A percentile compares a stretch with the other conserved stretches of the same genome.
Conservation (phyloP, 1,284 basidiomycete genomes). For the Ganoderma multipileum region DNA sequence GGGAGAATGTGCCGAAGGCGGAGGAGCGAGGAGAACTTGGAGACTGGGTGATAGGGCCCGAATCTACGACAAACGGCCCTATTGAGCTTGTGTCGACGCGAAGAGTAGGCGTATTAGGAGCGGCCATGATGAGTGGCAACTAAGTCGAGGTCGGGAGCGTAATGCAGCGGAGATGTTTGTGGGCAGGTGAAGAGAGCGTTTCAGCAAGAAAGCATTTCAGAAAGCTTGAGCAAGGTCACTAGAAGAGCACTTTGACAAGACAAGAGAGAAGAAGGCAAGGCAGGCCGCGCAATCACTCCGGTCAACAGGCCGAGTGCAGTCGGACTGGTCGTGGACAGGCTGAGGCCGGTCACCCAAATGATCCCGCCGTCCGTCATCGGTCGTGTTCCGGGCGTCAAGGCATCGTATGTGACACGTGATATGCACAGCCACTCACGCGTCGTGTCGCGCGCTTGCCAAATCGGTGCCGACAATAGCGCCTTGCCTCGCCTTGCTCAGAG, state of each 20-base stretch:
- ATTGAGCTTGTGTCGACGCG: conserved; percentile 37
- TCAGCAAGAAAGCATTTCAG: conserved; percentile 4
- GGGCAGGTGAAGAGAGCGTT: background rate
- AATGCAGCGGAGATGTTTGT: background rate
- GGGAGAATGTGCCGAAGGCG: conserved; percentile 17
- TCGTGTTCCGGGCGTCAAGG: no score
- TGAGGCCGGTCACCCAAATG: no score
- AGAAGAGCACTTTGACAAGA: background rate
- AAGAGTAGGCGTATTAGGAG: conserved; percentile 31
- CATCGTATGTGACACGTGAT: background rate
- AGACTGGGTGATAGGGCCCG: conserved; percentile 2
- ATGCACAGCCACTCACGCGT: conserved; percentile 4
- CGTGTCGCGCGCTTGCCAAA: background rate
- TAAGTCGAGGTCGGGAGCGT: background rate
- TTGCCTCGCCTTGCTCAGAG: background rate
- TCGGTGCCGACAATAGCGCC: background rate
- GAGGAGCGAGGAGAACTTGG: conserved; percentile 23
- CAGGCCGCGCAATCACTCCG: background rate
- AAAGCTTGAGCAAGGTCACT: background rate
- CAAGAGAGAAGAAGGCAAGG: background rate
- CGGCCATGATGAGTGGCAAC: background rate
- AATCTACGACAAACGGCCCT: conserved; percentile 15
- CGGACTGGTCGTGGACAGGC: background rate
- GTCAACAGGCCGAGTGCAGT: background rate
- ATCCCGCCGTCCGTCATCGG: no score